Conservation (phyloP, 805 yeast species). For the Brettanomyces custersianus region DNA sequence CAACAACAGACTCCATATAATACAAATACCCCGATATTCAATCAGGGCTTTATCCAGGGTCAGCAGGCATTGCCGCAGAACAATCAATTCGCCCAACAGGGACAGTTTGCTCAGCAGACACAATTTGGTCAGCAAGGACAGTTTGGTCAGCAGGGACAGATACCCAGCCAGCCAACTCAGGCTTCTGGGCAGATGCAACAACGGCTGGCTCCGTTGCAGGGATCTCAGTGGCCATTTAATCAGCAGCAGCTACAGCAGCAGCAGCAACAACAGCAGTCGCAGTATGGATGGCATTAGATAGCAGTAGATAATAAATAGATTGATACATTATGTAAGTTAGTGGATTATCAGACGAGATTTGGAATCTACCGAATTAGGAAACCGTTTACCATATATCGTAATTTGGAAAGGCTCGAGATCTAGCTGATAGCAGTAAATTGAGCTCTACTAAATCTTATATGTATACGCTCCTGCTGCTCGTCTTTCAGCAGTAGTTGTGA, state of each 20-base stretch:
- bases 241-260: conserved; percentile 9
- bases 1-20: not conserved
- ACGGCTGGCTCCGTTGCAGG: conserved; percentile 3
- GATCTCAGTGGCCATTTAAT: conserved; percentile 1
- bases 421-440: no score
- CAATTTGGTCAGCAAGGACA: not conserved
- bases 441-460: no score
- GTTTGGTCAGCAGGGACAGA: conserved; percentile 6
- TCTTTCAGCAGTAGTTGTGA: no score
- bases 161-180: conserved; percentile 9
- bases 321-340: no score
- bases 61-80: conserved; percentile 7
- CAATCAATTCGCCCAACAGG: not conserved
- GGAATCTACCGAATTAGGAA: no score
- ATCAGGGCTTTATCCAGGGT: no score
- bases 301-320: not conserved
- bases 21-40: no score
- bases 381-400: no score
- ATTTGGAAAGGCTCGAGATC: no score
- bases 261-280: conserved; percentile 9
- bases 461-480: no score
- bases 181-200: no score
- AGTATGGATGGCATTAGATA: conserved; percentile 7
- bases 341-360: not conserved
- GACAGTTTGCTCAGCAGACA: not conserved